These are phyloP conservation scores for Dothistroma septosporum DNA, from an alignment of 2,329 filamentous ascomycete species.

Conservation along the genomic window DNA sequence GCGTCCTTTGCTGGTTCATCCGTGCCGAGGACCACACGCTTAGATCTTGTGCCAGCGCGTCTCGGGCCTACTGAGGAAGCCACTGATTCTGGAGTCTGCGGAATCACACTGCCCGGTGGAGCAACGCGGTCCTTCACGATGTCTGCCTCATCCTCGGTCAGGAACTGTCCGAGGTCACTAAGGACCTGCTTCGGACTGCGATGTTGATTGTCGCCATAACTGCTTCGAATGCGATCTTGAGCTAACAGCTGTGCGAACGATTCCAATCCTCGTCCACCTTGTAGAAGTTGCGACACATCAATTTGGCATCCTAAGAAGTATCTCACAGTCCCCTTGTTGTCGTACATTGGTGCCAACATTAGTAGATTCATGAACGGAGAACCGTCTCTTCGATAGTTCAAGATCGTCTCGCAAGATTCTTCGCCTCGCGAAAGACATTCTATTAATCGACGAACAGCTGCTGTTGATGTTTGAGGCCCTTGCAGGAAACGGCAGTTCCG, in stretches of 20 bases:
- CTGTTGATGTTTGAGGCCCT: slow-evolving; percentile 38
- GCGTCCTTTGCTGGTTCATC: slow-evolving; percentile 23
- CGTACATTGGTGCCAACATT: slow-evolving; percentile 40
- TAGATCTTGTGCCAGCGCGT: background rate
- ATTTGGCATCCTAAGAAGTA: slow-evolving; percentile 42
- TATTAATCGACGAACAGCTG: slow-evolving; percentile 34
- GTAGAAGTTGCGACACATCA: slow-evolving; percentile 38
- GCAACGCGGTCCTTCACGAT: slow-evolving; percentile 26
- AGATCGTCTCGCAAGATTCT: slow-evolving; percentile 42
- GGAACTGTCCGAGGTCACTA: slow-evolving; percentile 30
- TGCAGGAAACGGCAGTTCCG: slow-evolving; percentile 46
- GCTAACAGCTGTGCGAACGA: slow-evolving; percentile 35
- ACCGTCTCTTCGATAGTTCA: slow-evolving; percentile 43
- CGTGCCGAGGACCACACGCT: slow-evolving; percentile 29
- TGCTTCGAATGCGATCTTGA: slow-evolving; percentile 29
- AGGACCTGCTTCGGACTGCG: slow-evolving; percentile 27
- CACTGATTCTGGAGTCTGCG: slow-evolving; percentile 1
- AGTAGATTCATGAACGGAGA: slow-evolving; percentile 42
- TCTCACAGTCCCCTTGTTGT: slow-evolving; percentile 39
- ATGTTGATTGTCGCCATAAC: slow-evolving; percentile 20
- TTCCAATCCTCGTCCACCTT: slow-evolving; percentile 36
- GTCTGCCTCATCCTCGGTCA: slow-evolving; percentile 33
- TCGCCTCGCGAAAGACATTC: slow-evolving; percentile 37
- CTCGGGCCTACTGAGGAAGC: background rate
- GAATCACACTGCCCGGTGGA: background rate